These are phyloP conservation scores for Rhizopogon sp. DNA, from an alignment of 768 basidiomycete species.

Conservation along the genomic window DNA sequence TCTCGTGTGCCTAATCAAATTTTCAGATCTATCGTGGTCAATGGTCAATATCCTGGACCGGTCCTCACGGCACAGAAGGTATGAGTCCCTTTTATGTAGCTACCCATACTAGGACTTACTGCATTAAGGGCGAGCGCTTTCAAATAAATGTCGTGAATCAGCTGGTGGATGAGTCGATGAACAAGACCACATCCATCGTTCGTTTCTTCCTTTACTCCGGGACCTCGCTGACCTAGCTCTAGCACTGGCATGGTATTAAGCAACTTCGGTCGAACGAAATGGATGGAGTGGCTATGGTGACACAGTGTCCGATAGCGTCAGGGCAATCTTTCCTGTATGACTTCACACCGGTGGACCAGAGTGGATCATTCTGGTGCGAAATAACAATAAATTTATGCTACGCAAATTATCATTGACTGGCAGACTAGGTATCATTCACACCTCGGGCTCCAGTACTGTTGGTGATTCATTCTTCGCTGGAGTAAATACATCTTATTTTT, in stretches of 20 bases:
- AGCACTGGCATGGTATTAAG: slow-evolving; percentile 30
- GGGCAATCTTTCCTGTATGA: slow-evolving; percentile 32
- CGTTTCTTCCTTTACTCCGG: slow-evolving; percentile 1
- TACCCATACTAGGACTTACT: not conserved
- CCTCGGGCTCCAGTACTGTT: slow-evolving; percentile 39
- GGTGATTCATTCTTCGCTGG: not conserved
- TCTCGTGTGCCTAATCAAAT: not conserved
- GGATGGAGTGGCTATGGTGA: slow-evolving; percentile 39
- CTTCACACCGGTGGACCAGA: slow-evolving; percentile 20
- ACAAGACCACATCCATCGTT: slow-evolving; percentile 33
- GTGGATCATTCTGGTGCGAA: slow-evolving; percentile 37
- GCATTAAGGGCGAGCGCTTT: slow-evolving; percentile 29
- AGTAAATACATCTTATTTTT: not conserved
- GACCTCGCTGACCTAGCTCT: not conserved
- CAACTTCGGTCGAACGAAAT: slow-evolving; percentile 33
- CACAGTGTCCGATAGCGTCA: slow-evolving; percentile 35
- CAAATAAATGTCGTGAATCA: slow-evolving; percentile 33
- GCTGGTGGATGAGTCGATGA: slow-evolving; percentile 27
- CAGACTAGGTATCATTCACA: slow-evolving; percentile 27
- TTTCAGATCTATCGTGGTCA: slow-evolving; percentile 28
- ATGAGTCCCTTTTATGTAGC: not conserved
- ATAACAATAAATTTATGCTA: not conserved
- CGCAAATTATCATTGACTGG: not conserved
- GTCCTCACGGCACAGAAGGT: slow-evolving; percentile 33
- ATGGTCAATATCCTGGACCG: slow-evolving; percentile 33